Conservation (phyloP, 2,329 filamentous ascomycete genomes). For the Fusarium cyanostomum region DNA sequence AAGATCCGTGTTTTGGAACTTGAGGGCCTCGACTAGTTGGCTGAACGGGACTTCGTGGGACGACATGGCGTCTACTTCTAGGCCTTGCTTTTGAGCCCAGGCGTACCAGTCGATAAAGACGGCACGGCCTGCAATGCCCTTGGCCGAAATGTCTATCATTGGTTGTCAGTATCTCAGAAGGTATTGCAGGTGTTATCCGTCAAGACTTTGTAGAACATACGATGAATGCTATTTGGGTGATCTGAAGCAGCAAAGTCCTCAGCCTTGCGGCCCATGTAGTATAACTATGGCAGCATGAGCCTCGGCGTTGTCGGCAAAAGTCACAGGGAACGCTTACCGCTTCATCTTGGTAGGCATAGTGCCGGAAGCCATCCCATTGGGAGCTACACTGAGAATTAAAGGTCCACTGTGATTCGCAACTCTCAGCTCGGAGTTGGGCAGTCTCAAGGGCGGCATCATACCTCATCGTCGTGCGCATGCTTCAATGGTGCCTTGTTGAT, state of each 20-base stretch:
- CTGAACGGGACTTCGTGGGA: constrained; percentile 30
- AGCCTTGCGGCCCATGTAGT: constrained; percentile 38
- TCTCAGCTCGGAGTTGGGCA: accelerated
- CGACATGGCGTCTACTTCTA: constrained; percentile 26
- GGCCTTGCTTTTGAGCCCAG: constrained; percentile 15
- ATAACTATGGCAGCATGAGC: constrained; percentile 16
- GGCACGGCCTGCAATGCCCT: constrained; percentile 26
- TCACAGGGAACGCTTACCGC: constrained; percentile 10
- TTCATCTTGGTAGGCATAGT: constrained; percentile 40
- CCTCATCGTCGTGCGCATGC: constrained; percentile 41
- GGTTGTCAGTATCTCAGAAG: background rate
- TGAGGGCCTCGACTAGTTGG: constrained; percentile 19
- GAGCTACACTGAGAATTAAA: constrained; percentile 38
- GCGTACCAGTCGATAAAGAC: constrained; percentile 35
- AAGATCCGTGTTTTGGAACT: constrained; percentile 16
- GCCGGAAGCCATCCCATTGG: constrained; percentile 38
- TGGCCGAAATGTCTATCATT: constrained; percentile 10
- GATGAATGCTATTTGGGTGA: constrained; percentile 36
- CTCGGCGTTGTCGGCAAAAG: background rate
- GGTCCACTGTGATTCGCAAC: background rate
- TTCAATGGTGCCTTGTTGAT: constrained; percentile 41
- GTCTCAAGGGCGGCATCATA: background rate
- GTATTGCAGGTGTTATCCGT: accelerated
- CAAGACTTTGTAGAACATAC: background rate
- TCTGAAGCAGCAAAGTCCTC: constrained; percentile 30